A percentile compares a stretch with the other conserved stretches of the same genome.
Conservation (phyloP, 305 asterid genomes). For the Withania somnifera region DNA sequence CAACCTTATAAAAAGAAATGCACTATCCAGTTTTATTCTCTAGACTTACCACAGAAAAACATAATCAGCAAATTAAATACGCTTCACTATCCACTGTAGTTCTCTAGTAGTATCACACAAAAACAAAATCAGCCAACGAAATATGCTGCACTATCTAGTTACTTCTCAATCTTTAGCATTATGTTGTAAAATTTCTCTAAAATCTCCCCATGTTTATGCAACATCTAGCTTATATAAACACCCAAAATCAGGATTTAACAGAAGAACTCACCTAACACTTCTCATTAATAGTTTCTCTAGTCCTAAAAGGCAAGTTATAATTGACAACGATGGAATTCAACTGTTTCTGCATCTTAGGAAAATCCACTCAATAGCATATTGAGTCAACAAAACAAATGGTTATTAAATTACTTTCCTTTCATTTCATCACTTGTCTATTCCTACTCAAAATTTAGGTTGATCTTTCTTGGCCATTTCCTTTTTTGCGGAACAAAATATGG, state of each 20-base stretch:
- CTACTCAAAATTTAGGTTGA: not conserved
- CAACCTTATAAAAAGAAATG: not conserved
- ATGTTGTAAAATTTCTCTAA: not conserved
- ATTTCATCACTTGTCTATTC: not conserved
- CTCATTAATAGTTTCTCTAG: not conserved
- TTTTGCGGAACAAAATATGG: not conserved
- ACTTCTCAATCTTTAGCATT: not conserved
- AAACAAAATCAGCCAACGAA: not conserved
- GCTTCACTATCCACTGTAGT: not conserved
- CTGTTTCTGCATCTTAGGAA: not conserved
- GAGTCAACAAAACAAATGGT: not conserved
- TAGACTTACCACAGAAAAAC: not conserved
- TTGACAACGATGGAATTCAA: not conserved
- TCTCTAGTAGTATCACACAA: not conserved
- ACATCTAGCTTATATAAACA: not conserved
- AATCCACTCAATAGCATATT: not conserved
- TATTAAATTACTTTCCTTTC: not conserved
- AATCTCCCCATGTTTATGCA: not conserved
- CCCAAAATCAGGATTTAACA: not conserved
- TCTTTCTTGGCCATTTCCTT: not conserved
- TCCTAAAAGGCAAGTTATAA: not conserved
- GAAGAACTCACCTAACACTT: not conserved
- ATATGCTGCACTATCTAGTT: not conserved
- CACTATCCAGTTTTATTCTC: not conserved
- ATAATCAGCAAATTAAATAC: not conserved